These are phyloP conservation scores for Teunomyces barrocoloradensis DNA, from an alignment of 805 yeast species.

Conservation along the genomic window DNA sequence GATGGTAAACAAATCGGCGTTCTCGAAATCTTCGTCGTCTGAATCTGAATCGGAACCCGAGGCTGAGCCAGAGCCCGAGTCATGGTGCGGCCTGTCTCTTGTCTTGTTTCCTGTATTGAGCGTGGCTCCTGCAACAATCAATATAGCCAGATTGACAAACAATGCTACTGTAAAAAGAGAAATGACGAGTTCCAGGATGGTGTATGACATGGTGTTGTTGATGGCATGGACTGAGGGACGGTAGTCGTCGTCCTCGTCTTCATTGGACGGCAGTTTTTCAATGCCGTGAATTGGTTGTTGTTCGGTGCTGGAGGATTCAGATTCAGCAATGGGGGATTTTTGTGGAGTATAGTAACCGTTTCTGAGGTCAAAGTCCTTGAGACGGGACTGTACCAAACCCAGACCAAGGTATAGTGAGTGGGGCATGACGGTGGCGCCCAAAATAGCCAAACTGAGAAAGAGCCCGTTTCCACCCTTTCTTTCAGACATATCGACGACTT, in stretches of 20 bases:
- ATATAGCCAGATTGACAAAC: slow-evolving; percentile 87
- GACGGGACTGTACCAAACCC: slow-evolving; percentile 81
- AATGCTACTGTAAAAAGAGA: slow-evolving; percentile 84
- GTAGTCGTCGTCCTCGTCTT: slow-evolving; percentile 40
- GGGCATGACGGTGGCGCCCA: slow-evolving; percentile 96
- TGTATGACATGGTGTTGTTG: slow-evolving; percentile 71
- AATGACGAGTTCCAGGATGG: slow-evolving; percentile 78
- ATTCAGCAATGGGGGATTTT: slow-evolving; percentile 7
- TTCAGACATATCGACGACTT: slow-evolving; percentile 27
- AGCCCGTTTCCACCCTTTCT: slow-evolving; percentile 49
- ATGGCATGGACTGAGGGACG: slow-evolving; percentile 81
- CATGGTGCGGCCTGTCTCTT: background rate
- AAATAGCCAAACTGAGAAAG: slow-evolving; percentile 74
- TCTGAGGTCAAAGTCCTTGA: slow-evolving; percentile 67
- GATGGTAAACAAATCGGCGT: slow-evolving; percentile 79
- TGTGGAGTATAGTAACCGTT: slow-evolving; percentile 50
- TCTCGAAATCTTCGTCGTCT: slow-evolving; percentile 41
- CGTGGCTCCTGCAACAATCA: slow-evolving; percentile 90
- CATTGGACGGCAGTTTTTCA: slow-evolving; percentile 13
- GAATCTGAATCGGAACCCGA: slow-evolving; percentile 16
- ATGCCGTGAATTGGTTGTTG: slow-evolving; percentile 4
- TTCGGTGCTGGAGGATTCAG: slow-evolving; percentile 8
- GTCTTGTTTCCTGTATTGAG: slow-evolving; percentile 40
- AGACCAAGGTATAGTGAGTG: slow-evolving; percentile 84
- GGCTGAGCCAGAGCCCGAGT: slow-evolving; percentile 7